Base-by-base conservation (phyloP, 768 basidiomycete genomes). In the Tulasnella calospora region DNA sequence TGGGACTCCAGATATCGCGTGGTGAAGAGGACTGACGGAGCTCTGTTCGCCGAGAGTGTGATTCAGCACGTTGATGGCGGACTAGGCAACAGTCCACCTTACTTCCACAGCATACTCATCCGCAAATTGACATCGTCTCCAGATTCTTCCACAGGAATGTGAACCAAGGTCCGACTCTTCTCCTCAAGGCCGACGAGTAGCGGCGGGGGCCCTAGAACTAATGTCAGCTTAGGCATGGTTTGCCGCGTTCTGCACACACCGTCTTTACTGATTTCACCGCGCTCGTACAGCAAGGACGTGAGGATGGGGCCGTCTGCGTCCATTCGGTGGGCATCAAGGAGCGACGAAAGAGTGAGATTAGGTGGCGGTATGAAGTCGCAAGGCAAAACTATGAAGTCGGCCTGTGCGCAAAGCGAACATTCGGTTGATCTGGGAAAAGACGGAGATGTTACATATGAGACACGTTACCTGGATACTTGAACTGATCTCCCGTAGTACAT, bases 351-450 rank as follows among this genome's bases (percentile, higher is more conserved):
- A 7, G 91, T 86, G n/a, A 98, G 87, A 0, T 89, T 85, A 0
- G 91, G 86, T 0, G 95, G 92, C 12, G 95, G 91, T 30, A 95
- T 88, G 73, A 98, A 94, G 83, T 98, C 96, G 82, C 95, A 98
- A 9, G 96, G 92, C 1, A 98, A 88, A 33, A 98, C 84, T 55
- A 98, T 89, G 83, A 98, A 96, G 84, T 98, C 96, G 79, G 90
- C 81, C 85, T 86, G 73, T 41, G 46, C 21, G 21, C 35, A 30
- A 51, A 55, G 79, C 27, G 79, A 77, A 71, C 27, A n/a, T 67
- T 19, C 44, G 47, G 46, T 77, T 0, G 19, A 44, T 30, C 69
- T 57, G 46, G 38, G 36, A 36, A 12, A 51, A 15, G 40, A 27
- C 19, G n/a, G 19, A 33, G 36, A 47, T 38, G 23, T 79, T 67